Percentiles rank a stretch among this genome's conserved stretches.
These are phyloP conservation scores for Gossypioides kirkii DNA, from an alignment of 345 rosid species.

Conservation along the genomic window DNA sequence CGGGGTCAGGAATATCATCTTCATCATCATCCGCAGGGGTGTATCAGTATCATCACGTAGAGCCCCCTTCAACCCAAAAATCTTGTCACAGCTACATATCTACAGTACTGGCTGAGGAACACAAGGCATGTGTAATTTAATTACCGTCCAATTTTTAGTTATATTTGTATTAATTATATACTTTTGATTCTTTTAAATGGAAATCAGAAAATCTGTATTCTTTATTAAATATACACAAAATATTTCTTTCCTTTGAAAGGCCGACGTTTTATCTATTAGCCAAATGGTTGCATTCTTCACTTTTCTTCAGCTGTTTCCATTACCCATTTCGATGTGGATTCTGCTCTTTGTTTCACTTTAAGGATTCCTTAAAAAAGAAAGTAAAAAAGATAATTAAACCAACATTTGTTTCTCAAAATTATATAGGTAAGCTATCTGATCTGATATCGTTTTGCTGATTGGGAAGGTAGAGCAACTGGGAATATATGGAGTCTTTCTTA, in stretches of 20 bases:
- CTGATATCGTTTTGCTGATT: neutral
- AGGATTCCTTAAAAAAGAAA: too few species aligned
- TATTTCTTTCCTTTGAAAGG: neutral
- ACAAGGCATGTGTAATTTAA: conserved; percentile 32
- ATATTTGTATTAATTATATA: neutral
- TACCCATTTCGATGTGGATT: too few species aligned
- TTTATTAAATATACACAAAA: neutral
- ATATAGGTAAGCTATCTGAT: neutral
- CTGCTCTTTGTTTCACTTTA: too few species aligned
- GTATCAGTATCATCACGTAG: conserved; percentile 25
- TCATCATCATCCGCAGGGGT: conserved; percentile 25
- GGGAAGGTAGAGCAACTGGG: neutral
- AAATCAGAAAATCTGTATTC: neutral
- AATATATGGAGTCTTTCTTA: neutral
- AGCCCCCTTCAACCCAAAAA: conserved; percentile 66
- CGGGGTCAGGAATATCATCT: conserved; percentile 11
- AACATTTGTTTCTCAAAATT: neutral
- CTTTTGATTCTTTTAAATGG: neutral
- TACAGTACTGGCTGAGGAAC: conserved; percentile 31
- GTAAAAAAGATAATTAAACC: too few species aligned
- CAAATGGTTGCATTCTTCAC: too few species aligned
- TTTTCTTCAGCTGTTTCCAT: too few species aligned
- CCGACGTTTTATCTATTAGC: neutral
- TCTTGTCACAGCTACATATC: conserved; percentile 16
- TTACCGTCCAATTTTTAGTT: too few species aligned